Evolutionary conservation across 192 early-diverging fungal species (phyloP).

Genomic region (Gamsiella multidivaricata): DNA sequence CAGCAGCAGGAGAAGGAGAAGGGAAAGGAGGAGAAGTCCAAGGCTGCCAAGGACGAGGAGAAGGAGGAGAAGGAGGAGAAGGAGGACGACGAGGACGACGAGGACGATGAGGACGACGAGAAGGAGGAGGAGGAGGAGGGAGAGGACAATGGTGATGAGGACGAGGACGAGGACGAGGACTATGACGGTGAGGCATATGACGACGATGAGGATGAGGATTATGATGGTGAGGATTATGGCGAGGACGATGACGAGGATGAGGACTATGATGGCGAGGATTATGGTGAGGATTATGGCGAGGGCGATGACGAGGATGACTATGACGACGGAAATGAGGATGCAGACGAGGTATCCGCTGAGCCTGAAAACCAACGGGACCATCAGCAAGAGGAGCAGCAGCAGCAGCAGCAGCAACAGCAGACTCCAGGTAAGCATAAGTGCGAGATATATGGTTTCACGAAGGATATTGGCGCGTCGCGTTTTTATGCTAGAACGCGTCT

Average conservation of each 20-base stretch:
- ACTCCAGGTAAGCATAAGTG: too few species aligned
- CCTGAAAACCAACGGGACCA: not conserved
- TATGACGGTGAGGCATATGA: not conserved
- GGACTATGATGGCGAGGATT: not conserved
- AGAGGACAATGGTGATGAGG: not conserved
- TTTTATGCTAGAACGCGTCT: too few species aligned
- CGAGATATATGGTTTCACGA: too few species aligned
- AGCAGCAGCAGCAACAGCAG: not conserved
- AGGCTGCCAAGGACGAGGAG: not conserved
- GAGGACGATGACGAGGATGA: not conserved
- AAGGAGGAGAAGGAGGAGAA: not conserved
- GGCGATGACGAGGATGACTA: slow-evolving; percentile 5
- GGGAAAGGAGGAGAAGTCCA: not conserved
- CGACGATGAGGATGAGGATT: not conserved
- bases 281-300: not conserved
- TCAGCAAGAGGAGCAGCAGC: not conserved
- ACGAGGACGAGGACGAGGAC: slow-evolving; percentile 13
- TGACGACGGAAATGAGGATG: not conserved
- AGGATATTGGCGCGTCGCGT: too few species aligned
- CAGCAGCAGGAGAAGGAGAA: not conserved
- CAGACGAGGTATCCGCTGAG: not conserved
- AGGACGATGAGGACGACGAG: slow-evolving; percentile 1
- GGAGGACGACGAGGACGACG: not conserved
- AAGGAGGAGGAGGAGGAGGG: not conserved
- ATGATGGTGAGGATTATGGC: slow-evolving; percentile 4